A percentile compares a stretch with the other conserved stretches of the same genome.
phyloP scores from a whole-genome alignment of 2,329 filamentous ascomycete genomes.

The Nemania bipapillata region DNA sequence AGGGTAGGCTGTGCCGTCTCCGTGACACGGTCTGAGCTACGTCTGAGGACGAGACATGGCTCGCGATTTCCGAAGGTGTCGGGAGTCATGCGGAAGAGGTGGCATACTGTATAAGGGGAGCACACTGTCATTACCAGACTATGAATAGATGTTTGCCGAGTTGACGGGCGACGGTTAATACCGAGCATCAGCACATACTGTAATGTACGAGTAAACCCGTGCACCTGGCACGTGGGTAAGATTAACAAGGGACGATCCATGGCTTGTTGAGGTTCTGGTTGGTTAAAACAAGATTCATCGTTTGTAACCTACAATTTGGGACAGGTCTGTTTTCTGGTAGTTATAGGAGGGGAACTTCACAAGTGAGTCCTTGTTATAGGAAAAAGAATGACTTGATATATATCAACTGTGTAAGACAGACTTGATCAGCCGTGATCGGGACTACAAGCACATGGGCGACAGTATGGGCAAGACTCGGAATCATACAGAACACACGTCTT shows the following conservation, averaged over 20 bases:
- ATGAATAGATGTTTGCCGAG: not conserved
- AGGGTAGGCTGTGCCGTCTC: not conserved
- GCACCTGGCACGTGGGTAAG: not conserved
- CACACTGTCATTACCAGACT: not conserved
- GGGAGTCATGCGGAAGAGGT: not conserved
- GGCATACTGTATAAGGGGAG: not conserved
- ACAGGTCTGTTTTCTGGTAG: not conserved
- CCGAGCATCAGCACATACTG: not conserved
- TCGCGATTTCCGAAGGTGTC: constrained; percentile 25
- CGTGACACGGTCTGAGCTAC: constrained; percentile 6
- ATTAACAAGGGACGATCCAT: not conserved
- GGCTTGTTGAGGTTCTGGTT: not conserved
- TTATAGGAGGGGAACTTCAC: not conserved
- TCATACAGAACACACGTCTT: constrained; percentile 24
- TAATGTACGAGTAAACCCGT: not conserved
- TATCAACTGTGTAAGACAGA: not conserved
- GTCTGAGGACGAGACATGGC: constrained; percentile 33
- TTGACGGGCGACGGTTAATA: not conserved
- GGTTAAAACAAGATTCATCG: not conserved
- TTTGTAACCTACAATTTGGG: not conserved
- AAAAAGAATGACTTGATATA: not conserved
- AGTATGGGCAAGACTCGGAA: constrained; percentile 9
- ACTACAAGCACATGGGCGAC: constrained; percentile 14
- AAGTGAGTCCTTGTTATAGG: not conserved
- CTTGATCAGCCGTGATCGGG: not conserved